Evolutionary conservation across 2,329 filamentous ascomycete genomes (phyloP).

Genomic region (Aureobasidium sp.): DNA sequence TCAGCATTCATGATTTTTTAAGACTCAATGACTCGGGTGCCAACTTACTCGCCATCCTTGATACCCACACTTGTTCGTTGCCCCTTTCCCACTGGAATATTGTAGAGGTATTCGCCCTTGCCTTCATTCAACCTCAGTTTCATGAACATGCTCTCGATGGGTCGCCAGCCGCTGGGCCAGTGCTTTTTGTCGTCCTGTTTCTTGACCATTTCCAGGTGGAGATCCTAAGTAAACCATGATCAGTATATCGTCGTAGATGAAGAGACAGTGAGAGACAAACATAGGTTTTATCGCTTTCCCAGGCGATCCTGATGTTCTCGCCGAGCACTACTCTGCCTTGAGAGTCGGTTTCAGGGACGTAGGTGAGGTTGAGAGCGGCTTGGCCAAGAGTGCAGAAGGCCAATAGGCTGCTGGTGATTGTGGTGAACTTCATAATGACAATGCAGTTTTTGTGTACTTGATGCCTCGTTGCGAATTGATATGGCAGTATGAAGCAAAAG

Average conservation of each 20-base stretch:
- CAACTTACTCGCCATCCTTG: background rate
- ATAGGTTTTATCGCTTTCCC: background rate
- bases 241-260: too few relatives aligned
- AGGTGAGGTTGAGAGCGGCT: background rate
- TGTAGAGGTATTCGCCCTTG: background rate
- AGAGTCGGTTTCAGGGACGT: background rate
- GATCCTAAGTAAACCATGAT: background rate
- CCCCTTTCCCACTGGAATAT: background rate
- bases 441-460: background rate
- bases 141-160: background rate
- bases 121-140: background rate
- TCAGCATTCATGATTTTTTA: background rate
- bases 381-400: background rate
- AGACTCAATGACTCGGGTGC: background rate
- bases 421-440: background rate
- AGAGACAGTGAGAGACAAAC: background rate
- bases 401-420: background rate
- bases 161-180: background rate
- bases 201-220: background rate
- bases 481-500: background rate
- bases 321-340: background rate
- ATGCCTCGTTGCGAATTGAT: background rate
- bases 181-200: background rate
- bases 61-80: background rate
- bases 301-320: background rate